Percentiles rank a stretch among this genome's conserved stretches.
phyloP scores from a whole-genome alignment of 768 basidiomycete species.

The Tricholoma sp. region DNA sequence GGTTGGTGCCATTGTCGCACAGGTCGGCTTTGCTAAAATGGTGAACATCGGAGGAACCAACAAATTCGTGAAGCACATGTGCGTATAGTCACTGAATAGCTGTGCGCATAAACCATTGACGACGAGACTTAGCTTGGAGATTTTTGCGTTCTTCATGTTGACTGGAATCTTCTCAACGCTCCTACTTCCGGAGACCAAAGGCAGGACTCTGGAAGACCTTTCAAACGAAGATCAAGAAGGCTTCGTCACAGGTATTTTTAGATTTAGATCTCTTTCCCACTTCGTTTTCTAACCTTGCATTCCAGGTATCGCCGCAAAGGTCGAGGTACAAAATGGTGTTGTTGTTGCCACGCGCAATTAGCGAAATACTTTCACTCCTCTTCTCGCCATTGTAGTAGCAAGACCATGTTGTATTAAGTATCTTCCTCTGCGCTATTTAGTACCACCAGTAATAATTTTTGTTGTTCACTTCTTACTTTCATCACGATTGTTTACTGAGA shows the following conservation, averaged over 20 bases:
- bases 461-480: neutral
- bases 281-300: neutral
- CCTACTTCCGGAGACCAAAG: constrained; percentile 76
- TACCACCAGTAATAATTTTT: neutral
- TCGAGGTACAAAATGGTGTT: neutral
- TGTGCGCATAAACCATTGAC: neutral
- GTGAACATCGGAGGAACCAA: constrained; percentile 64
- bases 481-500: neutral
- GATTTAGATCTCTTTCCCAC: neutral
- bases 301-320: constrained; percentile 1
- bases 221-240: constrained; percentile 66
- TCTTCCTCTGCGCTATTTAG: neutral
- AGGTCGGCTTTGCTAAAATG: constrained; percentile 69
- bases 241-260: constrained; percentile 40
- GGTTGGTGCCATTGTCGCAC: constrained; percentile 76
- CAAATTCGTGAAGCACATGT: constrained; percentile 66
- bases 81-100: constrained; percentile 20
- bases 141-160: constrained; percentile 85
- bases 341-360: neutral
- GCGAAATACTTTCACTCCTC: neutral
- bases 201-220: constrained; percentile 59
- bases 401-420: neutral
- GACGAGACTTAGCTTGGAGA: constrained; percentile 48
- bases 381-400: neutral
- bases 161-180: constrained; percentile 81